Evolutionary conservation across 1,284 basidiomycete species (phyloP).

Genomic region (Vanrija sp.): DNA sequence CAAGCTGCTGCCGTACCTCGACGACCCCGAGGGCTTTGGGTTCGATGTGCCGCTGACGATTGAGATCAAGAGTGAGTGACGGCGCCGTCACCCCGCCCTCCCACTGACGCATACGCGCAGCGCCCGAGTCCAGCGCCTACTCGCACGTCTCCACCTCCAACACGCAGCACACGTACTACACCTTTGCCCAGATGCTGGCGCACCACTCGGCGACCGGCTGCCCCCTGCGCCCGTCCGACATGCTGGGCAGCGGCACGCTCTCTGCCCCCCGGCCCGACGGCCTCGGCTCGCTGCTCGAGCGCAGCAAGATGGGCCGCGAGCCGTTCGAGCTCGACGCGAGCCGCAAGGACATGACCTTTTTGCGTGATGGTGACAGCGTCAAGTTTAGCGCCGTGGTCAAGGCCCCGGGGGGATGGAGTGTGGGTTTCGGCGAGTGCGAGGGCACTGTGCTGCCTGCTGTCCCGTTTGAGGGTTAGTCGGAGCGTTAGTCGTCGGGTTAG

Average conservation of each 20-base stretch:
- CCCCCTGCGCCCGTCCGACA: constrained; percentile 23
- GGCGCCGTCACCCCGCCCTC: constrained; percentile 5
- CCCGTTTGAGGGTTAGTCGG: background rate
- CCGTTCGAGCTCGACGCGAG: constrained; percentile 12
- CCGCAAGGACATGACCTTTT: constrained; percentile 19
- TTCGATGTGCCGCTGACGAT: constrained; percentile 13
- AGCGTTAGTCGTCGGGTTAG: background rate
- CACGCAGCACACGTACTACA: constrained; percentile 18
- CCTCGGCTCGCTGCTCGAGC: constrained; percentile 24
- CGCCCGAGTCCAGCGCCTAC: constrained; percentile 1
- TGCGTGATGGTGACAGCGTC: constrained; percentile 19
- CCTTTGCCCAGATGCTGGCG: constrained; percentile 25
- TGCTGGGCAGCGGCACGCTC: constrained; percentile 29
- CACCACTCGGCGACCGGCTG: constrained; percentile 29
- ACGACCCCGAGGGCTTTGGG: constrained; percentile 14
- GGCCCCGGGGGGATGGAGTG: constrained; percentile 6
- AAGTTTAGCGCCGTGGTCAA: constrained; percentile 6
- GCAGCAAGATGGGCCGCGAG: constrained; percentile 9
- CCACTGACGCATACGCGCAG: background rate
- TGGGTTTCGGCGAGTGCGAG: constrained; percentile 19
- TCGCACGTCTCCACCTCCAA: constrained; percentile 3
- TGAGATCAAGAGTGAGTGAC: constrained; percentile 11
- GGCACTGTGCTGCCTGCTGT: constrained; percentile 13
- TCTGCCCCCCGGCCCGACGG: constrained; percentile 17
- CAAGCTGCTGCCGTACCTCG: constrained; percentile 19